Percentiles rank a stretch among this genome's conserved stretches.
phyloP scores from a whole-genome alignment of 2,329 filamentous ascomycete genomes.

The Chaetothyriales sp. region DNA sequence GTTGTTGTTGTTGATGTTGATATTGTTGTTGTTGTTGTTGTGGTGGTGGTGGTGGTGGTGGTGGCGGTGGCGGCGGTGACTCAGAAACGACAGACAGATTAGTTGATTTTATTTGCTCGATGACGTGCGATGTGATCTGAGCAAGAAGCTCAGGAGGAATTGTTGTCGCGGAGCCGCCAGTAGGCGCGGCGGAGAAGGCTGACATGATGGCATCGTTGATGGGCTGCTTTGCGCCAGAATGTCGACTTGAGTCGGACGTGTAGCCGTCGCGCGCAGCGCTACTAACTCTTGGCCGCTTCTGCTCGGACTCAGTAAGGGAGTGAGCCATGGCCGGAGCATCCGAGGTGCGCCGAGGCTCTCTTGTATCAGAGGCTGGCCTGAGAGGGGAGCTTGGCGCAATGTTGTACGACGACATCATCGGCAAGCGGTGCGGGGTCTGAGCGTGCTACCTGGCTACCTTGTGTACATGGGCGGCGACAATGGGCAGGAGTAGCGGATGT shows the following conservation, averaged over 20 bases:
- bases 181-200: conserved; percentile 39
- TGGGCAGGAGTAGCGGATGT: background rate
- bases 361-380: background rate
- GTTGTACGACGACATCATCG: background rate
- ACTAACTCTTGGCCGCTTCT: background rate
- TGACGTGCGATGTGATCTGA: conserved; percentile 46
- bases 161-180: conserved; percentile 27
- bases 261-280: conserved; percentile 2
- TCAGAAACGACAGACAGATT: conserved; percentile 23
- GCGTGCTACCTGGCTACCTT: background rate
- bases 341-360: background rate
- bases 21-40: too few relatives aligned
- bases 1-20: too few relatives aligned
- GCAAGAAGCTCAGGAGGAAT: conserved; percentile 48
- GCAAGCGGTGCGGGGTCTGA: background rate
- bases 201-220: conserved; percentile 45
- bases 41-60: too few relatives aligned
- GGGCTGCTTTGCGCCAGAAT: conserved; percentile 26
- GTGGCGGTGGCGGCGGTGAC: conserved; percentile 4
- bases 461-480: background rate
- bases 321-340: background rate
- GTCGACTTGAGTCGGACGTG: conserved; percentile 7
- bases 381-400: background rate
- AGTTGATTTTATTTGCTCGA: conserved; percentile 43
- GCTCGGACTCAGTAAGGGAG: background rate